Conservation (phyloP, 2,329 filamentous ascomycete genomes). For the Endoconidiophora laricicola region DNA sequence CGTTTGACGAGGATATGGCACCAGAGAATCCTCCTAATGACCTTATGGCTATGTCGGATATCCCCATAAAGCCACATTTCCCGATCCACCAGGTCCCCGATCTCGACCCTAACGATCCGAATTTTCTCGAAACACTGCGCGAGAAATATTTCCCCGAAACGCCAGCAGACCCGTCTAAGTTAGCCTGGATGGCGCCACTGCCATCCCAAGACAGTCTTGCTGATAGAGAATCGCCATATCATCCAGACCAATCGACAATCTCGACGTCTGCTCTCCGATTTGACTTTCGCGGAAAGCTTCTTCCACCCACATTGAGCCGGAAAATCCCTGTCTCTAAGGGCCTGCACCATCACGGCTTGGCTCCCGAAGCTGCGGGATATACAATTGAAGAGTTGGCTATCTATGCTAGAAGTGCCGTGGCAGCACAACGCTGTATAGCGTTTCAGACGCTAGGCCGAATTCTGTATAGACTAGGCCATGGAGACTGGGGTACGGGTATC, state of each 20-base stretch:
- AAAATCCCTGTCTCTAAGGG: slow-evolving; percentile 61
- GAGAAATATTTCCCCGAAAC: slow-evolving; percentile 86
- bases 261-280: slow-evolving; percentile 68
- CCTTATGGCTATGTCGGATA: slow-evolving; percentile 27
- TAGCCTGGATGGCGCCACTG: slow-evolving; percentile 76
- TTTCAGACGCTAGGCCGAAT: slow-evolving; percentile 82
- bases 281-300: slow-evolving; percentile 64
- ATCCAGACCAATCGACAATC: slow-evolving; percentile 57
- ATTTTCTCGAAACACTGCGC: slow-evolving; percentile 74
- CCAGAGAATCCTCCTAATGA: slow-evolving; percentile 25
- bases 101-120: slow-evolving; percentile 65
- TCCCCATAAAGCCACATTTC: slow-evolving; percentile 40
- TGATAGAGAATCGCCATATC: slow-evolving; percentile 61
- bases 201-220: slow-evolving; percentile 47
- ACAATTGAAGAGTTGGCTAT: slow-evolving; percentile 75
- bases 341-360: slow-evolving; percentile 83
- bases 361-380: slow-evolving; percentile 87
- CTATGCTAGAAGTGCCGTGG: slow-evolving; percentile 63
- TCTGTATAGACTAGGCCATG: slow-evolving; percentile 64
- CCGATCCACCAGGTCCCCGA: slow-evolving; percentile 43
- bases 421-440: slow-evolving; percentile 76
- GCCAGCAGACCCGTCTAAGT: slow-evolving; percentile 64
- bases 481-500: slow-evolving; percentile 43
- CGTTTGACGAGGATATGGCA: slow-evolving; percentile 27
- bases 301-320: slow-evolving; percentile 60